Evolutionary conservation across 768 basidiomycete species (phyloP).

Genomic region (Suillus sp.): DNA sequence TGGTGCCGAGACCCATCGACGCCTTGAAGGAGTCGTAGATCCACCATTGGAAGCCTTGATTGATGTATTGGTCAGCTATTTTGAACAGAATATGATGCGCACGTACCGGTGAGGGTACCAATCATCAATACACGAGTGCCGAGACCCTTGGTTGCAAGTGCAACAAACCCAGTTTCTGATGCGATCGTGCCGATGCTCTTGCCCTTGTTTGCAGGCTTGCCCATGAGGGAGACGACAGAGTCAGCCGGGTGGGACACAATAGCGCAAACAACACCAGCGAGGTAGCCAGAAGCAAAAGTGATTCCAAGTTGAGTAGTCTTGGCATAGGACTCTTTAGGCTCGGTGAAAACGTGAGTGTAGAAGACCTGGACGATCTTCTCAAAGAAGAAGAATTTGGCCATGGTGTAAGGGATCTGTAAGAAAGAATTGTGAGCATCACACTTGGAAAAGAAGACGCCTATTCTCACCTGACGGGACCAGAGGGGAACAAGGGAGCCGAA

Average conservation of each 20-base stretch:
- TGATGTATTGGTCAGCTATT: constrained; percentile 2
- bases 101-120: constrained; percentile 52
- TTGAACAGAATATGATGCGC: background rate
- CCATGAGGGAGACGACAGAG: constrained; percentile 90
- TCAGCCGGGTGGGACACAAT: constrained; percentile 97
- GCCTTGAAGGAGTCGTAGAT: constrained; percentile 89
- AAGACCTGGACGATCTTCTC: constrained; percentile 87
- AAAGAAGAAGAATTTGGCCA: constrained; percentile 99
- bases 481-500: constrained; percentile 85
- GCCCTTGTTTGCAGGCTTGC: constrained; percentile 85
- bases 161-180: constrained; percentile 63
- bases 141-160: constrained; percentile 82
- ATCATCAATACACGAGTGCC: constrained; percentile 89
- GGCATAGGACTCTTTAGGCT: constrained; percentile 75
- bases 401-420: constrained; percentile 89
- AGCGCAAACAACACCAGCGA: constrained; percentile 95
- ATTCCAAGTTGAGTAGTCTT: constrained; percentile 86
- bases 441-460: background rate
- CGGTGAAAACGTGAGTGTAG: constrained; percentile 84
- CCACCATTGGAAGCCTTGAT: constrained; percentile 88
- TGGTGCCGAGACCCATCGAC: constrained; percentile 83
- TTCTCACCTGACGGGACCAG: constrained; percentile 83
- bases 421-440: background rate
- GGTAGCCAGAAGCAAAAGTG: constrained; percentile 89
- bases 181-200: constrained; percentile 74